phyloP scores from a whole-genome alignment of 225 moss, liverwort and hornwort species.

The Antitrichia curtipendula region DNA sequence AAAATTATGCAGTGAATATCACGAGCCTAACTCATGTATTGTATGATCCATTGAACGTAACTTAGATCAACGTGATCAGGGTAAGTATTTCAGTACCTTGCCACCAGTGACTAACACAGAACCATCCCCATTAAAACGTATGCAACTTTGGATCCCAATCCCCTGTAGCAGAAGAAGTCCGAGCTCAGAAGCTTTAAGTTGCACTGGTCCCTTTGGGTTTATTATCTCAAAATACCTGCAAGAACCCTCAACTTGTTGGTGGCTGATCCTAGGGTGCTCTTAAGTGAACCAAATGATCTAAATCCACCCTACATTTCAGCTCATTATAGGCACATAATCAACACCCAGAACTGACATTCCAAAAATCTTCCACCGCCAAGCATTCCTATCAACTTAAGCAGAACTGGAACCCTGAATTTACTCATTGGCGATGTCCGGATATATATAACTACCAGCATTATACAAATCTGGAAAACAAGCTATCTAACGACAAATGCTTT shows the following conservation, averaged over 20 bases:
- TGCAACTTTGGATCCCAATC: slow-evolving; percentile 50
- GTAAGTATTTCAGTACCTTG: slow-evolving; percentile 32
- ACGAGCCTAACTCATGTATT: not conserved
- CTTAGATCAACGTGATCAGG: not conserved
- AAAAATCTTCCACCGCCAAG: not conserved
- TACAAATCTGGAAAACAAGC: not conserved
- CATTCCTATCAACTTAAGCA: not conserved
- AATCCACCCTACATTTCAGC: not conserved
- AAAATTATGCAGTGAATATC: not conserved
- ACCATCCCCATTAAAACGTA: slow-evolving; percentile 61
- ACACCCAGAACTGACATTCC: not conserved
- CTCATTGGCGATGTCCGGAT: not conserved
- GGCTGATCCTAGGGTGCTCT: not conserved
- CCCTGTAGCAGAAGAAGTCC: slow-evolving; percentile 37
- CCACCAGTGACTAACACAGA: slow-evolving; percentile 68
- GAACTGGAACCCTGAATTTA: not conserved
- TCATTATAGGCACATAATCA: not conserved
- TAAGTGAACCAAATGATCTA: not conserved
- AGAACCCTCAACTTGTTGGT: not conserved
- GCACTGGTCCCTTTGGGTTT: slow-evolving; percentile 14
- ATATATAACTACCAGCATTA: not conserved
- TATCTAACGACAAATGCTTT: not conserved
- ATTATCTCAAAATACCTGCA: slow-evolving; percentile 46
- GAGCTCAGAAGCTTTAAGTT: slow-evolving; percentile 43
- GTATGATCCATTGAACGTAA: not conserved